Percentiles rank a stretch among this genome's conserved stretches.
These are phyloP conservation scores for Kodamaea leandrae DNA, from an alignment of 805 yeast species.

Conservation along the genomic window DNA sequence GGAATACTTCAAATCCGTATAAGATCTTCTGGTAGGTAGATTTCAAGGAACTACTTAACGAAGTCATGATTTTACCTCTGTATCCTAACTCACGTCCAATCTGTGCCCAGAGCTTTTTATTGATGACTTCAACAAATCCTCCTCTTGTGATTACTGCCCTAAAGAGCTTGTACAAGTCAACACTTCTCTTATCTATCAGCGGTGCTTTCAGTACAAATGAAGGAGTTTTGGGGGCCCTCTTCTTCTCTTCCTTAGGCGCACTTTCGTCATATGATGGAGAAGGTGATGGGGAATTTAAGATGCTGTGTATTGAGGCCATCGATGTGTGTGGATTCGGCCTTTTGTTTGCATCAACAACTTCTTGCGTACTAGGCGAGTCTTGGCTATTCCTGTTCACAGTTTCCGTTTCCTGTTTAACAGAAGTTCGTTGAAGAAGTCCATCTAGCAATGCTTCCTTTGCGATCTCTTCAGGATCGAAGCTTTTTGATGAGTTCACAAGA, in stretches of 20 bases:
- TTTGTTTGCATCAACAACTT: background rate
- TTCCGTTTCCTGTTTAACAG: background rate
- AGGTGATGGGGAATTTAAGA: slow-evolving; percentile 6
- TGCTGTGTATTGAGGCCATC: background rate
- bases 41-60: slow-evolving; percentile 65
- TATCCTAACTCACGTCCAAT: slow-evolving; percentile 79
- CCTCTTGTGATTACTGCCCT: slow-evolving; percentile 61
- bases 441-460: no score
- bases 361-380: background rate
- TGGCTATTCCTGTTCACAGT: background rate
- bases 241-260: background rate
- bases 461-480: no score
- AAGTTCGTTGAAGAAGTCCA: background rate
- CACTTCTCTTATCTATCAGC: slow-evolving; percentile 59
- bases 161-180: slow-evolving; percentile 62
- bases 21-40: slow-evolving; percentile 50
- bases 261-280: background rate
- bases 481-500: slow-evolving; percentile 5
- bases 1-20: slow-evolving; percentile 29
- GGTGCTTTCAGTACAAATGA: slow-evolving; percentile 50
- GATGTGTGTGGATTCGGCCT: background rate
- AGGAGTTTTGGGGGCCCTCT: slow-evolving; percentile 13
- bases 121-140: slow-evolving; percentile 62
- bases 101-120: slow-evolving; percentile 75
- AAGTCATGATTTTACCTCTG: slow-evolving; percentile 67